Percentiles rank a stretch among this genome's conserved stretches.
These are phyloP conservation scores for Tolypocladium amazonense DNA, from an alignment of 2,329 filamentous ascomycete species.

Conservation along the genomic window DNA sequence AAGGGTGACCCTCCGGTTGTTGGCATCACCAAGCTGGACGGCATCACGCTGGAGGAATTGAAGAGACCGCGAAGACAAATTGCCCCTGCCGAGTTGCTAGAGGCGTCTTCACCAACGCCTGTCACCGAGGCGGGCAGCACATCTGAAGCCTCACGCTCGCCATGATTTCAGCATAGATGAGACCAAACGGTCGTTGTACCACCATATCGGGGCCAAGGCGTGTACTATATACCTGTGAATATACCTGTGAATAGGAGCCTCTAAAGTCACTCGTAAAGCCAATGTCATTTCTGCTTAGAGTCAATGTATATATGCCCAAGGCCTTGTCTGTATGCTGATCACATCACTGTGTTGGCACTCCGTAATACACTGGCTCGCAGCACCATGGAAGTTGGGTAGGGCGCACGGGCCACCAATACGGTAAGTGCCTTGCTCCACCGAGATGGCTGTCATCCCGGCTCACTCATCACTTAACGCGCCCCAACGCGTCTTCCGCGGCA, in stretches of 20 bases:
- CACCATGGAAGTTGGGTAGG: neutral
- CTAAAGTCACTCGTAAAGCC: neutral
- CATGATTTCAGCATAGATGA: neutral
- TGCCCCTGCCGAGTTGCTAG: constrained; percentile 30
- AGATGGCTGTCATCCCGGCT: neutral
- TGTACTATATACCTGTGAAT: neutral
- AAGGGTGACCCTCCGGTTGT: constrained; percentile 86
- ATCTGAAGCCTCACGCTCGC: constrained; percentile 19
- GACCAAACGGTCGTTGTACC: constrained; percentile 3
- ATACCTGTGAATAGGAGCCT: neutral
- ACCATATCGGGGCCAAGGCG: neutral
- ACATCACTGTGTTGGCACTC: neutral
- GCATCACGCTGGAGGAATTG: constrained; percentile 71
- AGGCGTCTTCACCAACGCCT: constrained; percentile 20
- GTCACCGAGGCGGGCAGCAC: constrained; percentile 21
- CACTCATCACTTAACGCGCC: constrained; percentile 24
- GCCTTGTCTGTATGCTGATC: neutral
- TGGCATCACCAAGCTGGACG: constrained; percentile 83
- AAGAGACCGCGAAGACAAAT: constrained; percentile 67
- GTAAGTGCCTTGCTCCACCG: neutral
- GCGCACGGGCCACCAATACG: neutral
- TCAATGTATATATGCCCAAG: too few relatives aligned
- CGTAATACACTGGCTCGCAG: neutral
- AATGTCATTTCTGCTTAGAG: neutral
- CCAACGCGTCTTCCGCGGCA: constrained; percentile 19